Base-by-base conservation (phyloP, 2,329 filamentous ascomycete species). In the Aspergillus ruber region DNA sequence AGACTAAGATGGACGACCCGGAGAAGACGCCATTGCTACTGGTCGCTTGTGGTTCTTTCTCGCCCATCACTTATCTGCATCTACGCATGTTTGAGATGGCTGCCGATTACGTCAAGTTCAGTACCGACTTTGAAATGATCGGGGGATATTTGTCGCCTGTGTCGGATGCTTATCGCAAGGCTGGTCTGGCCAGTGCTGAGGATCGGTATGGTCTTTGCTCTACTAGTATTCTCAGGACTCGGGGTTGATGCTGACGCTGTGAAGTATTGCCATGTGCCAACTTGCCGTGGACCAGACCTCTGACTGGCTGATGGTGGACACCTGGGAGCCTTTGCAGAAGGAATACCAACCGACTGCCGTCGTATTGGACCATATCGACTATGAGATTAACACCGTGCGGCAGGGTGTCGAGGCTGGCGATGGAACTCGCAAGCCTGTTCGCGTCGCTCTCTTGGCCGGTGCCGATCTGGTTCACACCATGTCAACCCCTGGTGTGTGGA, bases 71-170 rank as follows among this genome's bases (percentile, higher is more conserved):
- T 21, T 67, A 64, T 41, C 48, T 67, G 9, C 87, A 91, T 64
- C 73, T 93, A 53, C 84, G 87, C 64, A 91, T 94, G 85, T 91
- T 93, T 63, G 86, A 89, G 61, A 89, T 94, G 82, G 87, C 86
- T 1, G 80, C 83, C 57, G 87, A 93, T 69, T 90, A 86, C 68
- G 83, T 83, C 56, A 83, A 84, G 54, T 85, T 86, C 66, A 84
- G 82, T 64, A 83, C 82, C 20, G 74, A 86, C 45, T 96, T 86
- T 64, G 90, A 96, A 66, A 82, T 96, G 29, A 78, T 95, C 40
- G 90, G 88, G 52, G 89, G 88, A 45, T 95, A 91, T 65, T 74
- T 91, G 53, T 88, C 84, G 20, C 87, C 87, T n/a, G 86, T 87
- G 52, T 82, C 80, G 47, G 81, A 84, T 60, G 80, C 82, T 38